Conservation (phyloP, 257 asterid species). For the Coffea eugenioides region DNA sequence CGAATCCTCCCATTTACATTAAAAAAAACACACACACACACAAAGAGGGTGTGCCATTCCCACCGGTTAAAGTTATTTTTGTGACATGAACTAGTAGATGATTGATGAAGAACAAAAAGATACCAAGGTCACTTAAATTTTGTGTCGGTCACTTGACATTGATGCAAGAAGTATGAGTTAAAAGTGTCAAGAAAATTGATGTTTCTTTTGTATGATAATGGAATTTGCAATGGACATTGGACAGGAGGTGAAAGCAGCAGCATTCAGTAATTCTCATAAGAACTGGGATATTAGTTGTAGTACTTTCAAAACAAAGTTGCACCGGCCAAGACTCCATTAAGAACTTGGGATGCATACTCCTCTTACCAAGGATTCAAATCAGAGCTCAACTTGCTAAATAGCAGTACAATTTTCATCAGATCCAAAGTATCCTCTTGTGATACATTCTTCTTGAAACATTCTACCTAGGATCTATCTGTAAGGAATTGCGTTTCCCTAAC, state of each 20-base stretch:
- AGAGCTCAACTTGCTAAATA: background rate
- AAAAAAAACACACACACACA: no score
- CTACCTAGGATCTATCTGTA: background rate
- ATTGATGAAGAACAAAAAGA: background rate
- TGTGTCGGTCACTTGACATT: background rate
- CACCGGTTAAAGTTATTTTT: no score
- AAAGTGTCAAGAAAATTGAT: no score
- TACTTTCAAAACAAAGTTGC: no score
- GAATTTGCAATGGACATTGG: background rate
- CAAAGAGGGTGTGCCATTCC: no score
- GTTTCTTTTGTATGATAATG: background rate
- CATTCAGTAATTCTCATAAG: no score
- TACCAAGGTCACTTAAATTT: background rate
- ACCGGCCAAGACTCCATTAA: background rate
- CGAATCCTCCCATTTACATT: no score
- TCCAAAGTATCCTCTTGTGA: background rate
- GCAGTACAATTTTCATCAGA: background rate
- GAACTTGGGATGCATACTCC: background rate
- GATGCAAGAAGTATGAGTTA: background rate
- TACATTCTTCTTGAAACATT: background rate
- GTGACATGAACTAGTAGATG: no score
- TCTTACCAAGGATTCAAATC: background rate
- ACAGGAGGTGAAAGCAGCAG: background rate
- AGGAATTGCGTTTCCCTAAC: background rate
- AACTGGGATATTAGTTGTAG: background rate